Conservation (phyloP, 2,329 filamentous ascomycete species). For the Zarea fungicola region DNA sequence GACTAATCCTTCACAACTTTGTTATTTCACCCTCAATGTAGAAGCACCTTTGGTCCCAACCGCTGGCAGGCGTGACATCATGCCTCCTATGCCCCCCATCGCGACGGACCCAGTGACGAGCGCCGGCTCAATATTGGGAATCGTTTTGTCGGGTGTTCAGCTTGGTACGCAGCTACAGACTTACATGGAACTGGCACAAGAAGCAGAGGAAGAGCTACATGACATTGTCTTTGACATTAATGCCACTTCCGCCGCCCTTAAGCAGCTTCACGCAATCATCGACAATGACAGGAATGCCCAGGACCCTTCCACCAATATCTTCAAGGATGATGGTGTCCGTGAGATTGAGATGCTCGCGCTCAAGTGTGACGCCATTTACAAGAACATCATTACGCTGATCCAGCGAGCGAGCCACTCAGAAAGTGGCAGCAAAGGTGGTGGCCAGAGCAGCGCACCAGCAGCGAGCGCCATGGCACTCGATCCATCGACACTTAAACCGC, state of each 20-base stretch:
- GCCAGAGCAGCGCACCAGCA: not conserved
- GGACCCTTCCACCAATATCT: constrained; percentile 5
- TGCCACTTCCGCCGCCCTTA: not conserved
- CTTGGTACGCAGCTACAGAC: constrained; percentile 7
- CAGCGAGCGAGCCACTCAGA: not conserved
- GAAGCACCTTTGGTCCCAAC: too few species aligned
- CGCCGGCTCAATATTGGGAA: constrained; percentile 3
- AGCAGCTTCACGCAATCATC: constrained; percentile 7
- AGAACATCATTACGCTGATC: not conserved
- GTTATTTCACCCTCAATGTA: too few species aligned
- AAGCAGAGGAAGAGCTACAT: constrained; percentile 5
- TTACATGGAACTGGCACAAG: constrained; percentile 6
- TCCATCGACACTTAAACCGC: not conserved
- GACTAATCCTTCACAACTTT: too few species aligned
- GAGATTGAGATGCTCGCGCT: constrained; percentile 2
- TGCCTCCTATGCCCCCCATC: not conserved
- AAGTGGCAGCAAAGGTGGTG: not conserved
- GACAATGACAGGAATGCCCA: not conserved
- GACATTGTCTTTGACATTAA: constrained; percentile 10
- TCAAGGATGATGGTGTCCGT: constrained; percentile 9
- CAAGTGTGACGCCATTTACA: constrained; percentile 3
- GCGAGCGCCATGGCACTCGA: not conserved
- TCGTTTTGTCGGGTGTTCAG: constrained; percentile 2
- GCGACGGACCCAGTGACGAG: not conserved
- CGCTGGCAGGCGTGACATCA: too few species aligned